Base-by-base conservation (phyloP, 163 green algal species). In the Scenedesmus sp. region DNA sequence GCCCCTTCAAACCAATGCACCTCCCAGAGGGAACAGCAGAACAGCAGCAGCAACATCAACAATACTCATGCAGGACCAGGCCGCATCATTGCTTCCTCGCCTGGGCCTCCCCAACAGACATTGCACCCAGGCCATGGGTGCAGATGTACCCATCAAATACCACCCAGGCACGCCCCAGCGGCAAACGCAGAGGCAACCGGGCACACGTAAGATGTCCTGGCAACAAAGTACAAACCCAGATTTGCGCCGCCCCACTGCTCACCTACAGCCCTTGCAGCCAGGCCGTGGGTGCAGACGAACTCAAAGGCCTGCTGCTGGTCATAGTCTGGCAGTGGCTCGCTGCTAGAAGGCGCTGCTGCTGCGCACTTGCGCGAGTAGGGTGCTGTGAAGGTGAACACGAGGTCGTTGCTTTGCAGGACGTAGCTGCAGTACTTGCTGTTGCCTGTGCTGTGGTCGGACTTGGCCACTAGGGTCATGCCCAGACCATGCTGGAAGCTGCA, bases 341-440 rank as follows among this genome's bases (percentile, higher is more conserved):
- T 34, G 66, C 34, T 91, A 13, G 26, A 67, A 46, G 84, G 15
- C 62, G 91, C 81, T n/a, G 83, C 54, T 0, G 55, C 84, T 20
- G 34, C 26, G 46, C 26, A 82, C 56, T 94, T 92, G 55, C 81
- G 92, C 26, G 95, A 96, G 92, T 99, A 99, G 0, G 98, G 98
- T 9, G 98, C 98, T 54, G 98, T 99, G 93, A 99, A 99, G 34
- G 96, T 92, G 64, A 99, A 99, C 8, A 97, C 92, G n/a, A 99
- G 94, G 34, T 99, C 97, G 77, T 97, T 94, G 59, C 94, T 97
- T 76, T 95, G 93, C 77, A 99, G 92, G 1, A 98, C 98, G 83
- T 99, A 99, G 64, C 92, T 97, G 15, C 96, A 96, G 94, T 96
- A 99, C 13, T 93, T 76, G 66, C 94, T 94, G 94, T 99, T 99